phyloP scores from a whole-genome alignment of 306 rosid species.

The Casuarina glauca region DNA sequence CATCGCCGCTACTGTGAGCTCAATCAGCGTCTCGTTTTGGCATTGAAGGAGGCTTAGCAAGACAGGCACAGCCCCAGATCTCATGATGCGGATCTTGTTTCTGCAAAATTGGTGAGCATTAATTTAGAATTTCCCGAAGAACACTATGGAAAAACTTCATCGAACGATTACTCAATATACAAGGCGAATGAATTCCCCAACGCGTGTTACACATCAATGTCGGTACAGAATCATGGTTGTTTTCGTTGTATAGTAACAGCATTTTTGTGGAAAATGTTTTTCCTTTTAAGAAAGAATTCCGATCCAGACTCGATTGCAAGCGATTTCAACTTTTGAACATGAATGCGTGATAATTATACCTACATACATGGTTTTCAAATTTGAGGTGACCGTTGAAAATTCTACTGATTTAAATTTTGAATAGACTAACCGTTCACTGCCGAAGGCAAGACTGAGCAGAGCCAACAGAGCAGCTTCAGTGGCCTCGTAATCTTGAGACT shows the following conservation, averaged over 20 bases:
- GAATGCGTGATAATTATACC: neutral
- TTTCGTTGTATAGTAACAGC: neutral
- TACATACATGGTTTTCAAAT: neutral
- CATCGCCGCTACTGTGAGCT: conserved; percentile 56
- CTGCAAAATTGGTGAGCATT: conserved; percentile 34
- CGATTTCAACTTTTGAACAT: neutral
- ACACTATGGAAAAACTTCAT: conserved; percentile 26
- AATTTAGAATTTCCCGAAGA: conserved; percentile 10
- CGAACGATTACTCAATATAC: neutral
- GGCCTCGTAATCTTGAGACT: conserved; percentile 51
- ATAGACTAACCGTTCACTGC: conserved; percentile 77
- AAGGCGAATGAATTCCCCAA: conserved; percentile 32
- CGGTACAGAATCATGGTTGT: conserved; percentile 36
- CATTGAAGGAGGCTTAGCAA: conserved; percentile 58
- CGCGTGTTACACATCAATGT: conserved; percentile 26
- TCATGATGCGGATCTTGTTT: conserved; percentile 63
- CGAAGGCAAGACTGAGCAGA: conserved; percentile 73
- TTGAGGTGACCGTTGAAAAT: too few relatives aligned
- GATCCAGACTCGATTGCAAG: neutral
- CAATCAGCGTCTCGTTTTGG: conserved; percentile 40
- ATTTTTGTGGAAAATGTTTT: too few relatives aligned
- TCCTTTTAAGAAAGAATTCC: neutral
- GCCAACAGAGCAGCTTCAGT: conserved; percentile 71
- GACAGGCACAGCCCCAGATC: conserved; percentile 58
- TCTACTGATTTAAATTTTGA: neutral